These are phyloP conservation scores for Ensete glaucum DNA, from an alignment of 176 grass and related monocot species.

Conservation along the genomic window DNA sequence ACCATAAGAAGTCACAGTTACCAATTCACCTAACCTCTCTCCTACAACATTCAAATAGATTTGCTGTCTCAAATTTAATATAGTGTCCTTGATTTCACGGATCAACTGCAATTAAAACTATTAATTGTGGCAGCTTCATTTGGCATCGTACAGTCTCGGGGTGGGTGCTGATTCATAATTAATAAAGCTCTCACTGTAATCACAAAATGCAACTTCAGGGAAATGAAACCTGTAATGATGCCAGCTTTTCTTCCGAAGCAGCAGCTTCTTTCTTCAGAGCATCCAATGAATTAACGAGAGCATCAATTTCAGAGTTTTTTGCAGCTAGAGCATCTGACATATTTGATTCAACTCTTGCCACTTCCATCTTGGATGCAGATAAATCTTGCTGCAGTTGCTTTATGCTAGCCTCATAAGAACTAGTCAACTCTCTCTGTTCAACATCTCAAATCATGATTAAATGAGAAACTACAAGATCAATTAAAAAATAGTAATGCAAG, in stretches of 20 bases:
- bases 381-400: conserved; percentile 83
- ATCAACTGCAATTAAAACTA: no score
- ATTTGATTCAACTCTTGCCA: conserved; percentile 83
- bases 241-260: conserved; percentile 62
- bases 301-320: conserved; percentile 91
- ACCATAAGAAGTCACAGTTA: no score
- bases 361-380: conserved; percentile 63
- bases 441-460: conserved; percentile 22
- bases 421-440: conserved; percentile 73
- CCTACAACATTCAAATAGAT: no score
- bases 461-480: background rate
- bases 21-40: no score
- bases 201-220: conserved; percentile 15
- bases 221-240: conserved; percentile 55
- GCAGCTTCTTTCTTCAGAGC: conserved; percentile 70
- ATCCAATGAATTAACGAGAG: conserved; percentile 63
- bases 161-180: no score
- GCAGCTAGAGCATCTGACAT: conserved; percentile 94
- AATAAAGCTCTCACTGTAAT: no score
- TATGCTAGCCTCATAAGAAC: conserved; percentile 69
- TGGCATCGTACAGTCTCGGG: no score
- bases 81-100: background rate
- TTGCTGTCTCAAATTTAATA: no score
- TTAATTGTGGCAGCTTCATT: no score
- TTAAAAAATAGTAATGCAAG: background rate